Base-by-base conservation (phyloP, 2,329 filamentous ascomycete genomes). In the Sphaceloma murrayae region DNA sequence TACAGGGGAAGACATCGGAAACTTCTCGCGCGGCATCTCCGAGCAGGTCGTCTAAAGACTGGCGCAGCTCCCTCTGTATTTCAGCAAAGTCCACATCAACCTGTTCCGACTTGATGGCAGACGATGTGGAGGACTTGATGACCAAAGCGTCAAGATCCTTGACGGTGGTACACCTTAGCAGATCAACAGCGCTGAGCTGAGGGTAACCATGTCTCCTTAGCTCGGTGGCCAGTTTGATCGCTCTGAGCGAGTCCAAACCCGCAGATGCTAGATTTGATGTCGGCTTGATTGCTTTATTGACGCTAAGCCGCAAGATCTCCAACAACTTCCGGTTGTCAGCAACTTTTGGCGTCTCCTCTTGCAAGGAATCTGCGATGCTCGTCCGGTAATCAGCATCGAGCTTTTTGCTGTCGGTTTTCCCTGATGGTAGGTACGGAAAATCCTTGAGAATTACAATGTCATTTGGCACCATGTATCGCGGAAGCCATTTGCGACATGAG, bases 381-480 rank as follows among this genome's bases (percentile, higher is more conserved):
- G 1, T 65, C 57, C 52, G 77, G 69, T 5, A 94, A 63, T 9
- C 60, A 62, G 17, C 24, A 21, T 47, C 49, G 24, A 51, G 29
- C 18, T 34, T 47, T 18, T 40, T 48, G 24, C 44, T 45, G 55
- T 94, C 82, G 10, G 88, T 72, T 56, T 95, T 95, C 1, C 88
- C 88, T 1, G 86, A 94, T 2, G 86, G 70, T 14, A 94, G 66
- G 43, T 80, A 77, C 1, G 86, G 86, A 46, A 94, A 79, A 6
- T 72, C 66, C 1, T 69, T 52, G 49, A 82, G 63, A 1, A 82
- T 55, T 0, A 85, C 60, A 17, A 93, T 65, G 49, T 93, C 82
- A 3, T 74, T 73, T 0, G 88, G 88, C 1, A 93, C 64, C 88
- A 94, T 94, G 57, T 80, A 91, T 3, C 70, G 68, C 0, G 87